Base-by-base conservation (phyloP, 345 rosid genomes). In the Rhizophora mangle region DNA sequence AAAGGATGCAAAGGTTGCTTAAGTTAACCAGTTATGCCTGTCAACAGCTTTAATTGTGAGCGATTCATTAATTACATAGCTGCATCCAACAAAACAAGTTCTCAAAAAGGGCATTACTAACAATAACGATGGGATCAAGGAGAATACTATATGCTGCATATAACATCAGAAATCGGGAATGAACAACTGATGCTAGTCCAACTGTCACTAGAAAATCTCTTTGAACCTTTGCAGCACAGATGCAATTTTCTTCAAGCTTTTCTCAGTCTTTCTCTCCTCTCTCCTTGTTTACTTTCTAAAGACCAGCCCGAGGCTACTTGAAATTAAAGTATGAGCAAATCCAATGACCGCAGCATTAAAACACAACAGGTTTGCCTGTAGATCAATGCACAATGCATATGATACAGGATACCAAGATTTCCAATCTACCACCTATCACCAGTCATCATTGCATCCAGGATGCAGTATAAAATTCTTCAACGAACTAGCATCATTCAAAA, bases 41-140 rank as follows among this genome's bases (percentile, higher is more conserved):
- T 80, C 83, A 24, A 86, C 86, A 16, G 78, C 84, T 73, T 78
- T 71, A 78, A 85, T 80, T 64, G 69, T 74, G 76, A 62, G 77
- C 82, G 86, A 67, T 74, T 84, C 91, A 29, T 73, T 69, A 32
- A 89, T 71, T 36, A 82, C 76, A 58, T 77, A 34, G 70, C 89
- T 87, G 70, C 37, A 67, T 16, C 36, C 36, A 77, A 70, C 16
- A 36, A 70, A 60, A 19, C 51, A 27, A 68, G 34, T 20, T n/a
- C 29, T 8, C 29, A 2, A 54, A 10, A 9, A 54, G 21, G 29
- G 13, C 59, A n/a, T 21, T 54, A 54, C 59, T 11, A 53, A 57
- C 24, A 43, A 63, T 27, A 47, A 64, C 3, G 9, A 76, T 15
- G 8, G 60, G 2, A 18, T n/a, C 7, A 19, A 65, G 5, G 51